A percentile compares a stretch with the other conserved stretches of the same genome.
Evolutionary conservation across 73 alveolate genomes (phyloP).

Genomic region (Symbiodinium pilosum): DNA sequence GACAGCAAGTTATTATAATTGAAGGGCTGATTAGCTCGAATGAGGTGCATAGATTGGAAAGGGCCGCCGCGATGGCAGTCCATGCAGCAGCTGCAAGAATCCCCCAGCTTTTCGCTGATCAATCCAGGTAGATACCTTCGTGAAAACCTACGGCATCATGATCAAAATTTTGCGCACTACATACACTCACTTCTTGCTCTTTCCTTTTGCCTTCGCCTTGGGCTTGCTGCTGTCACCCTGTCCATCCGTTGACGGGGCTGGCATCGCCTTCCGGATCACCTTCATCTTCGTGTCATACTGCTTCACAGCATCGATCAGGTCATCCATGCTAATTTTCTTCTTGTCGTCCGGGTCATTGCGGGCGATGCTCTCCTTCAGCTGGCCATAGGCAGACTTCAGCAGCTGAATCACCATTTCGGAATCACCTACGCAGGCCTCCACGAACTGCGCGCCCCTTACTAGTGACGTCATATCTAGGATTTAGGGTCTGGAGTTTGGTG

Average conservation of each 20-base stretch:
- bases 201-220: not conserved
- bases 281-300: not conserved
- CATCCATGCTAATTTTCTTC: not conserved
- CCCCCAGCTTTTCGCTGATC: not conserved
- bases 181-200: not conserved
- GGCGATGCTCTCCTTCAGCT: not conserved
- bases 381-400: not conserved
- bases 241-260: no score
- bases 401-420: not conserved
- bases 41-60: no score
- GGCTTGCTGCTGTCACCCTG: not conserved
- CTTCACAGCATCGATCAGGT: not conserved
- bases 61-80: no score
- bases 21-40: no score
- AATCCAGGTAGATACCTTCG: not conserved
- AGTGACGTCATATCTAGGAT: no score
- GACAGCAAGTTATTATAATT: no score
- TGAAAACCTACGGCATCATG: no score
- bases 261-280: not conserved
- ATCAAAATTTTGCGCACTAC: not conserved
- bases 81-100: not conserved
- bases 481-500: no score
- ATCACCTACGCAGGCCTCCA: not conserved
- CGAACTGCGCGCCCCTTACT: not conserved
- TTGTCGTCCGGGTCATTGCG: not conserved